Evolutionary conservation across 148 eudicot genomes (phyloP), one percentile per base, ranked within the genome.

Genomic region (Cornus florida): DNA sequence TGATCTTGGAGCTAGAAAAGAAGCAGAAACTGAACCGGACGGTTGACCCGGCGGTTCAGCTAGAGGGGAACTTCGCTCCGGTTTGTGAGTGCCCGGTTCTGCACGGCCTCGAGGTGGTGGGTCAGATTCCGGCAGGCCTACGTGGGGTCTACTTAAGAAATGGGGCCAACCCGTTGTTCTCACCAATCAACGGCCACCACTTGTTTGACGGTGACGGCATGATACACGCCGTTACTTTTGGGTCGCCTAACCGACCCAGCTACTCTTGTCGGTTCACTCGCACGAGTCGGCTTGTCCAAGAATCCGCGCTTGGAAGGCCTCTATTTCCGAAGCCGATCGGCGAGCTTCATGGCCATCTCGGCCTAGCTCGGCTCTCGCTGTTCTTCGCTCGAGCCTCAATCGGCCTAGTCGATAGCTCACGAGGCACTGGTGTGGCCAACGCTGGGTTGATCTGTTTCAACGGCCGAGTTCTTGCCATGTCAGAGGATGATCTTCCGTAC

Each of bases 401-500:
- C 10, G 90, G 92, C 32, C 16, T 88, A 6, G 80, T 89, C 5
- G 86, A 89, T 67, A 22, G 13, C 0, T 0, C 78, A 19, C 78
- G 41, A 10, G 94, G 94, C 41, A 84, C 46, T 0, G 94, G 94
- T 1, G 83, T 86, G n/a, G 92, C 92, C 2, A 91, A 89, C 56
- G 92, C 90, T 10, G 92, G 92, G 0, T 24, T 91, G 12, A 83
- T 88, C 8, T 91, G 85, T 43, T 89, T 85, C 41, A 88, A 91
- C 57, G 87, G 89, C 14, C 82, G 86, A 32, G 75, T 91, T n/a
- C 83, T 91, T n/a, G 94, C 94, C 35, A 91, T 91, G 90, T 89
- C 94, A 0, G 94, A 91, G 76, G 94, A 91, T 73, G 94, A 91
- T 78, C 85, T 91, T 19, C 94, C 94, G 2, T 91, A 91, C 83